A percentile compares a stretch with the other conserved stretches of the same genome.
These are phyloP conservation scores for Pseudogymnoascus sp. DNA, from an alignment of 2,329 filamentous ascomycete species.

Conservation along the genomic window DNA sequence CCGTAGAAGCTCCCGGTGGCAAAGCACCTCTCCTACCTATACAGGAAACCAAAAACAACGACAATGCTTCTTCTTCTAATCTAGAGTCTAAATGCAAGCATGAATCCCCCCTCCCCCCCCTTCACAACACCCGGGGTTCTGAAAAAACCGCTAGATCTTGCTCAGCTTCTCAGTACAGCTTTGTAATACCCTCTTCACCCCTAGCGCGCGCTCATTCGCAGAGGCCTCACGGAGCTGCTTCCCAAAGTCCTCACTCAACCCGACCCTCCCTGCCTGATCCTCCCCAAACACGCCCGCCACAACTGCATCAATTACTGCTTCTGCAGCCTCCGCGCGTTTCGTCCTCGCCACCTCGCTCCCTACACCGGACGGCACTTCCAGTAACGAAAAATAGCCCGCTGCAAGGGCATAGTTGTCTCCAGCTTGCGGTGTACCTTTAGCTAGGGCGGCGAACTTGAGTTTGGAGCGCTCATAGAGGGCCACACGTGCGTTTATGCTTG, in stretches of 20 bases:
- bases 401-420: constrained; percentile 20
- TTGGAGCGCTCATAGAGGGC: constrained; percentile 27
- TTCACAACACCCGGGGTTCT: too few species aligned
- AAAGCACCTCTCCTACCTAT: too few species aligned
- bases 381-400: constrained; percentile 20
- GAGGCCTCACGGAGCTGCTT: constrained; percentile 19
- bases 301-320: constrained; percentile 23
- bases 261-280: constrained; percentile 15
- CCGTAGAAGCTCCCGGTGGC: too few species aligned
- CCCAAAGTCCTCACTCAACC: constrained; percentile 16
- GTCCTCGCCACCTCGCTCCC: constrained; percentile 27
- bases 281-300: constrained; percentile 24
- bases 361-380: constrained; percentile 26
- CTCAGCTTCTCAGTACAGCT: neutral
- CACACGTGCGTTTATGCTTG: constrained; percentile 23
- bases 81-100: neutral
- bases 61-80: neutral
- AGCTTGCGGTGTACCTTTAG: constrained; percentile 13
- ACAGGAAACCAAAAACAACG: too few species aligned
- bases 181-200: constrained; percentile 8
- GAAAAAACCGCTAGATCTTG: neutral
- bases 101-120: neutral
- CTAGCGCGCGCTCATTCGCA: constrained; percentile 1
- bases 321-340: constrained; percentile 28
- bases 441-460: constrained; percentile 24